These are phyloP conservation scores for Biscogniauxia marginata DNA, from an alignment of 2,329 filamentous ascomycete genomes.

Conservation along the genomic window DNA sequence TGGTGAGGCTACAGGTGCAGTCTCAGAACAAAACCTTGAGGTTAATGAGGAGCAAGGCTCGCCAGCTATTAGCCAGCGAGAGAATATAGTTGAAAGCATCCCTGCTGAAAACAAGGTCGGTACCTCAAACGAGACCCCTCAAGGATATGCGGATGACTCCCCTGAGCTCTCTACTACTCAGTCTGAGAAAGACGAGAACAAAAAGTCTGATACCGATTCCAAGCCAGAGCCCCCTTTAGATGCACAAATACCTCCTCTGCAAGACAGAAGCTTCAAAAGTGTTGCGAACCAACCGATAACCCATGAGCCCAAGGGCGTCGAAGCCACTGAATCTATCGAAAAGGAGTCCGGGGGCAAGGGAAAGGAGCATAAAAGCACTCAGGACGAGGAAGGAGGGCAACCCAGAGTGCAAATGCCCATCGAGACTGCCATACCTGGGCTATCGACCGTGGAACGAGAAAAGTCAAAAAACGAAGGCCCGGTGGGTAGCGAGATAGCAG, in stretches of 20 bases:
- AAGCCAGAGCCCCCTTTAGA: neutral
- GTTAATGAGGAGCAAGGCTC: neutral
- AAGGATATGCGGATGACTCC: conserved; percentile 14
- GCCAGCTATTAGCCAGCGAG: neutral
- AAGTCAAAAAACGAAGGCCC: conserved; percentile 8
- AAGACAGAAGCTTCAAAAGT: conserved; percentile 2
- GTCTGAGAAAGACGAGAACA: conserved; percentile 33
- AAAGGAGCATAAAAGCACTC: neutral
- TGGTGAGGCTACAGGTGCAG: conserved; percentile 10
- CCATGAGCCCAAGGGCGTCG: neutral
- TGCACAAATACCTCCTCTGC: neutral
- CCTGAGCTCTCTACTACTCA: conserved; percentile 27
- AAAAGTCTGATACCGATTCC: conserved; percentile 2
- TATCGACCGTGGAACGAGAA: conserved; percentile 8
- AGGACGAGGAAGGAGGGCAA: neutral
- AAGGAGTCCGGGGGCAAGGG: neutral
- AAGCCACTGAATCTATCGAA: neutral
- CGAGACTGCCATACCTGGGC: neutral
- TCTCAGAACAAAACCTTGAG: neutral
- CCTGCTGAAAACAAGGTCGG: conserved; percentile 2
- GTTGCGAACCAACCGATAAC: neutral
- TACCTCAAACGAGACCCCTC: neutral
- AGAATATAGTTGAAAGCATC: conserved; percentile 2
- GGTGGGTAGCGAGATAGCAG: conserved; percentile 16
- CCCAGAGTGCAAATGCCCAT: neutral